Percentiles rank a stretch among this genome's conserved stretches.
Evolutionary conservation across 257 asterid species (phyloP).

Genomic region (Plantago ovata): DNA sequence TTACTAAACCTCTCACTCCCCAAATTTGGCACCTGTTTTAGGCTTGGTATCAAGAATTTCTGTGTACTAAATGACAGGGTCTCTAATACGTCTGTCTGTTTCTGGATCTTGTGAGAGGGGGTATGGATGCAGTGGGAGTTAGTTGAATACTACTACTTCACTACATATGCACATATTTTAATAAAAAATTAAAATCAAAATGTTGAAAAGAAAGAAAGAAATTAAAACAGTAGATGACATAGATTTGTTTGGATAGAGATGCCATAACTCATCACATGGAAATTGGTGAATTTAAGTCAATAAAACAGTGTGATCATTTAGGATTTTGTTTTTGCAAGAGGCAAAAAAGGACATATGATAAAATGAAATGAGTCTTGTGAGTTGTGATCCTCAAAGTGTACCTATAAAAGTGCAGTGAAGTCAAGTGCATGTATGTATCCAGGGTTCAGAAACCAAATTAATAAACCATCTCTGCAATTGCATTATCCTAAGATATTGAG

Average conservation of each 20-base stretch:
- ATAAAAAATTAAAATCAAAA: no score
- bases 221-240: constrained; percentile 10
- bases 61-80: constrained; percentile 22
- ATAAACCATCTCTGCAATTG: background rate
- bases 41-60: background rate
- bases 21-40: constrained; percentile 21
- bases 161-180: no score
- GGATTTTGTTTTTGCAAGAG: background rate
- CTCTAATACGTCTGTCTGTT: constrained; percentile 16
- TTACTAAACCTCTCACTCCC: constrained; percentile 3
- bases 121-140: constrained; percentile 19
- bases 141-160: background rate
- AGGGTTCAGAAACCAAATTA: background rate
- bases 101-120: constrained; percentile 23
- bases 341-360: constrained; percentile 3
- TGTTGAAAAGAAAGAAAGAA: no score
- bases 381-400: constrained; percentile 21
- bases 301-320: constrained; percentile 2
- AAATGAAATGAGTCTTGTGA: no score
- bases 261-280: constrained; percentile 16
- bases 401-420: no score
- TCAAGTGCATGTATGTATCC: constrained; percentile 4
- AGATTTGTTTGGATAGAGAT: constrained; percentile 26
- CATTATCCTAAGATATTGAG: no score
- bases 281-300: constrained; percentile 6